Evolutionary conservation across 2,329 filamentous ascomycete species (phyloP), one percentile per base, ranked within the genome.

Genomic region (Curvularia hawaiiensis): DNA sequence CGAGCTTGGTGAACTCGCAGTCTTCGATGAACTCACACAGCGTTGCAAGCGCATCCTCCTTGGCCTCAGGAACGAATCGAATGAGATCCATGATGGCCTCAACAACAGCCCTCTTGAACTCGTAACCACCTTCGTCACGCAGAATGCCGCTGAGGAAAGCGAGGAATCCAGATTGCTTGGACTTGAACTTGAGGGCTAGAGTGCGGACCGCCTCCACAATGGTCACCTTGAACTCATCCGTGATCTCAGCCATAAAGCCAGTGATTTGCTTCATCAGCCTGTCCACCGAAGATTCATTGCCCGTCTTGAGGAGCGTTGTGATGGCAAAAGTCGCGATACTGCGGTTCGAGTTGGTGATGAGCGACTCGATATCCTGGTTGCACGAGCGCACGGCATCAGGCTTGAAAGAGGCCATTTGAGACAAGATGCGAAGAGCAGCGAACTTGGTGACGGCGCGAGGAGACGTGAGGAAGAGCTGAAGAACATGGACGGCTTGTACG

Each of bases 201-300:
- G 95, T 98, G 60, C 95, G 90, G 73, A 99, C 97, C 41, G 95
- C 95, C 78, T 99, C 95, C 43, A 99, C 94, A 71, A 99, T 97
- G n/a, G 95, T 99, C 67, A 99, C 97, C 84, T 98, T 99, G 84
- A 99, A 99, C 78, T 99, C 95, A 74, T 99, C 95, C 7, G 94
- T 97, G 66, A 98, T 98, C 78, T 98, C 95, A 4, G 93, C 91
- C 95, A 99, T 98, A 82, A 99, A 97, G 39, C 90, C 90, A 24
- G 92, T 92, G 62, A 99, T 98, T 77, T 98, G 93, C 84, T 97
- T 97, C 92, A 99, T 97, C 66, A 99, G 80, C 52, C 95, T 88
- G 76, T 99, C 95, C 44, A 99, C 95, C 66, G 92, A 97, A 39
- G 91, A 91, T 79, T 99, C 95, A 74, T 98, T 99, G 60, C 95